These are phyloP conservation scores for Mycena pura DNA, from an alignment of 768 basidiomycete species.

Conservation along the genomic window DNA sequence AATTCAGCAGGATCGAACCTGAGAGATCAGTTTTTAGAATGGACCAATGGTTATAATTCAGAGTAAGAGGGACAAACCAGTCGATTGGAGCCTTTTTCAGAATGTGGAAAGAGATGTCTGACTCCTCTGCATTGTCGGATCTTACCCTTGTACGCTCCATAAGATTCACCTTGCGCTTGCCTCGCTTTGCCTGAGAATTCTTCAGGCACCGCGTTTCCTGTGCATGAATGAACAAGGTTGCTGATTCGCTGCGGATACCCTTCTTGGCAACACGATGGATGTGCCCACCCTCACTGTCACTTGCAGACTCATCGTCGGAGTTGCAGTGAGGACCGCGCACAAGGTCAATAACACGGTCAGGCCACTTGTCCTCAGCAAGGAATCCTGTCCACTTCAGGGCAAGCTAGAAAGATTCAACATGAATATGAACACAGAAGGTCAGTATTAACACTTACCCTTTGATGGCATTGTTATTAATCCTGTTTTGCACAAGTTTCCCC, in stretches of 20 bases:
- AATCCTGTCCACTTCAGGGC: neutral
- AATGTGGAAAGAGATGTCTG: neutral
- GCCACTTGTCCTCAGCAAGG: neutral
- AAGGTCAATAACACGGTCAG: neutral
- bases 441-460: neutral
- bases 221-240: neutral
- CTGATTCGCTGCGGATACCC: neutral
- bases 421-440: neutral
- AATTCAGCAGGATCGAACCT: slow-evolving; percentile 32
- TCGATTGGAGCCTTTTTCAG: slow-evolving; percentile 28
- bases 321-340: neutral
- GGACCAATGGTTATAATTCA: no score
- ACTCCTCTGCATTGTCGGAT: neutral
- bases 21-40: no score
- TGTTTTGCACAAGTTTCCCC: neutral
- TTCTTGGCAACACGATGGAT: neutral
- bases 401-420: neutral
- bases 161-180: neutral
- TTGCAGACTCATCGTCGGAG: slow-evolving; percentile 4
- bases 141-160: neutral
- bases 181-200: neutral
- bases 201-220: neutral
- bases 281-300: neutral
- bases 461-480: neutral
- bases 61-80: no score